Evolutionary conservation across 192 early-diverging fungal genomes (phyloP).

Genomic region (Linnemannia schmuckeri): DNA sequence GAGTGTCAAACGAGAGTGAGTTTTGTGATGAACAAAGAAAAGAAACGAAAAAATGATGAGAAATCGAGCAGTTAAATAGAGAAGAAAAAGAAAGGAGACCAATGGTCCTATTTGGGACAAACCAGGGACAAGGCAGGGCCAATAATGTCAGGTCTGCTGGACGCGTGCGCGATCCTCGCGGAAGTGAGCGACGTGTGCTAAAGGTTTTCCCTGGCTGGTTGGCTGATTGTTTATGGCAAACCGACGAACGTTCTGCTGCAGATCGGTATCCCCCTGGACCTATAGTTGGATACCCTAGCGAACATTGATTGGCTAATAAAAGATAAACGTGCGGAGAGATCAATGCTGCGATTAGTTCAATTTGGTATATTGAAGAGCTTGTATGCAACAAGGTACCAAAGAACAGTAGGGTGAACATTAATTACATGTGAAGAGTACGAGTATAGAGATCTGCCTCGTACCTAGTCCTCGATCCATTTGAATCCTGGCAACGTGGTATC

Average conservation of each 20-base stretch:
- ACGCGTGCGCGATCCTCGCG: neutral
- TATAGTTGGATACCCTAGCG: slow-evolving; percentile 12
- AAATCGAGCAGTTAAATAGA: neutral
- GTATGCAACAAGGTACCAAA: no score
- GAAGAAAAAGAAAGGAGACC: neutral
- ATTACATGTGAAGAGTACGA: neutral
- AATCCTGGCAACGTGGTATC: neutral
- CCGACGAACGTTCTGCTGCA: slow-evolving; percentile 29
- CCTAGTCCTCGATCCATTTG: slow-evolving; percentile 29
- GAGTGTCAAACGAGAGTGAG: no score
- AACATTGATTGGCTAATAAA: neutral
- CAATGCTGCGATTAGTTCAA: no score
- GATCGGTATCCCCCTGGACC: slow-evolving; percentile 26
- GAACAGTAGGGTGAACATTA: no score
- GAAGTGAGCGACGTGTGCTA: no score
- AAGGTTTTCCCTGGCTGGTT: neutral
- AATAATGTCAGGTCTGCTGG: neutral
- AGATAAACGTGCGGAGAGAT: neutral
- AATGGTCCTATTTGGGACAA: no score
- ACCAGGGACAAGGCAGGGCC: neutral
- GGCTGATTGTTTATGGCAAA: slow-evolving; percentile 5
- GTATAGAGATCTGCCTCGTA: neutral
- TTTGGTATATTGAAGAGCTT: no score
- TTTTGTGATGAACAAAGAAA: no score
- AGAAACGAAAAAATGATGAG: no score